Evolutionary conservation across 495 filamentous ascomycete species (phyloP).

Genomic region (Neurospora cerealis): DNA sequence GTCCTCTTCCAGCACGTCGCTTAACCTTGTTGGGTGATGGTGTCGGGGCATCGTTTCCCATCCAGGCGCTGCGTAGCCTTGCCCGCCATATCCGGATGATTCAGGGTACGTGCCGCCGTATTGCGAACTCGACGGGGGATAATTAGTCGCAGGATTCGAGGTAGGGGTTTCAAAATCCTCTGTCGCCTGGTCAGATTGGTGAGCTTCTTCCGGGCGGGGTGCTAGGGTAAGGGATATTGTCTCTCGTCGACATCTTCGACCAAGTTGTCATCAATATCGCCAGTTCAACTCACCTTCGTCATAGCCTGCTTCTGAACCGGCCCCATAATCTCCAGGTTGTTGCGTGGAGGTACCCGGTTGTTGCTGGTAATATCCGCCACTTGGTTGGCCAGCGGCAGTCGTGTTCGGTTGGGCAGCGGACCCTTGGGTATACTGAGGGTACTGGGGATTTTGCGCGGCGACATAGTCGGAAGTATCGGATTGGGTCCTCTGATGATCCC

Average conservation of each 20-base stretch:
- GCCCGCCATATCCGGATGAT: constrained; percentile 37
- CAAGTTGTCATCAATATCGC: constrained; percentile 39
- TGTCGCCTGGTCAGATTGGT: constrained; percentile 32
- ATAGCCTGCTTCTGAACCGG: constrained; percentile 42
- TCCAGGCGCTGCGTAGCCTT: constrained; percentile 56
- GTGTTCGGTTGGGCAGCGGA: constrained; percentile 24
- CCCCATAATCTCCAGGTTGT: constrained; percentile 23
- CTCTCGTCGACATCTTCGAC: constrained; percentile 35
- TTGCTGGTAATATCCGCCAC: constrained; percentile 19
- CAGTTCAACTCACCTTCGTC: constrained; percentile 49
- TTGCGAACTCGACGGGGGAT: constrained; percentile 27
- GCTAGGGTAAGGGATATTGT: constrained; percentile 33
- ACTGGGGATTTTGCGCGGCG: constrained; percentile 22
- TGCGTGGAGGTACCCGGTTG: constrained; percentile 11
- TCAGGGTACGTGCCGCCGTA: constrained; percentile 20
- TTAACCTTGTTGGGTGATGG: constrained; percentile 88
- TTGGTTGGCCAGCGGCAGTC: constrained; percentile 11
- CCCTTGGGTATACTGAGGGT: constrained; percentile 29
- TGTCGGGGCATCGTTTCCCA: constrained; percentile 82
- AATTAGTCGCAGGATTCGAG: constrained; percentile 24
- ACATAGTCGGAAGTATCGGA: constrained; percentile 30
- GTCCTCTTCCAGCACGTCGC: constrained; percentile 86
- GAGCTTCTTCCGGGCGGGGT: constrained; percentile 18
- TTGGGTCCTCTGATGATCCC: constrained; percentile 26
- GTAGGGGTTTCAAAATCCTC: constrained; percentile 41